Evolutionary conservation across 257 asterid genomes (phyloP).

Genomic region (Penstemon eatonii): DNA sequence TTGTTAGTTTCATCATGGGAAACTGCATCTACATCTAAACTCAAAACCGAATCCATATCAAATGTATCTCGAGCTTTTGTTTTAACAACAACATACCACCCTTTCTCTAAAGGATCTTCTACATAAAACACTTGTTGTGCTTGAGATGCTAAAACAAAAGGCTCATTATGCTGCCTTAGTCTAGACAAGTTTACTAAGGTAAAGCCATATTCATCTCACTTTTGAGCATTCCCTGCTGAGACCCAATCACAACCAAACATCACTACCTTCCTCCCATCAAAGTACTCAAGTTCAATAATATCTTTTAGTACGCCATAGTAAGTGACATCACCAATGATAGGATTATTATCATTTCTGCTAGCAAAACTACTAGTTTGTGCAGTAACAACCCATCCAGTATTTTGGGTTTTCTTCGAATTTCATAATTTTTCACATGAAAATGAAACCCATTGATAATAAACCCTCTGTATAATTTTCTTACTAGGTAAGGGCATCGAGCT

Average conservation of each 20-base stretch:
- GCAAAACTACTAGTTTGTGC: slow-evolving; percentile 6
- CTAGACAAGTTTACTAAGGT: slow-evolving; percentile 9
- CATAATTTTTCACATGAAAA: slow-evolving; percentile 5
- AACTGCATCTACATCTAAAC: background rate
- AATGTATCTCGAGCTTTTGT: slow-evolving; percentile 18
- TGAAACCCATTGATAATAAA: slow-evolving; percentile 13
- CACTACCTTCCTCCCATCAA: background rate
- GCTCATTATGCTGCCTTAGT: slow-evolving; percentile 8
- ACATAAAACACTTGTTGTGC: background rate
- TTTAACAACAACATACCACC: slow-evolving; percentile 14
- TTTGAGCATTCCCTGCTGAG: slow-evolving; percentile 8
- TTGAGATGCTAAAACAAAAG: slow-evolving; percentile 3
- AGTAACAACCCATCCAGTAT: background rate
- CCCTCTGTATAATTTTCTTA: slow-evolving; percentile 6
- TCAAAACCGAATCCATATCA: slow-evolving; percentile 18
- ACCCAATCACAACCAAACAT: slow-evolving; percentile 14
- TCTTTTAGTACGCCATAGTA: background rate
- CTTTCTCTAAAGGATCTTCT: slow-evolving; percentile 8
- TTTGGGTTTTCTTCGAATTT: background rate
- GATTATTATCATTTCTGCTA: slow-evolving; percentile 5
- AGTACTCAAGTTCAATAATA: background rate
- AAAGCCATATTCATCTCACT: slow-evolving; percentile 12
- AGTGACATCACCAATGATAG: background rate
- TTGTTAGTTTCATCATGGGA: background rate
- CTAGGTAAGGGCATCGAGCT: slow-evolving; percentile 8